Evolutionary conservation across 768 basidiomycete species (phyloP).

Genomic region (Termitomyces bulborhizus): DNA sequence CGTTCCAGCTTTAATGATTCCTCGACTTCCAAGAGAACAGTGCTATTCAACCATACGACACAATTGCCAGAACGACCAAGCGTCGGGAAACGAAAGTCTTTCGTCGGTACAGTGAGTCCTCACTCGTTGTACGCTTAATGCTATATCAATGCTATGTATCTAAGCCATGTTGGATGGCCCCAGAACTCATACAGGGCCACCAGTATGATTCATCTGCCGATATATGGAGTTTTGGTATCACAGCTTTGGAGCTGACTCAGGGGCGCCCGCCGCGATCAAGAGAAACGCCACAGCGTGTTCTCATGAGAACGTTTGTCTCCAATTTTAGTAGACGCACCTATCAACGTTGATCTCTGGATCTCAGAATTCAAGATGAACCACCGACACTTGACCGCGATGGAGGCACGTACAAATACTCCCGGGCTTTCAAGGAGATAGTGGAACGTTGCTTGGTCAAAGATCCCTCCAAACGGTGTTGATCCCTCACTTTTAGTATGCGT

Average conservation of each 20-base stretch:
- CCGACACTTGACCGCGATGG: conserved; percentile 73
- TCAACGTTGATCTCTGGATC: background rate
- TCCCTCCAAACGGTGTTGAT: conserved; percentile 59
- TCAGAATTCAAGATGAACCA: conserved; percentile 68
- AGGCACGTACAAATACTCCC: conserved; percentile 70
- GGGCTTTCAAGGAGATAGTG: conserved; percentile 77
- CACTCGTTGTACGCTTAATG: background rate
- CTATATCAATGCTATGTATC: background rate
- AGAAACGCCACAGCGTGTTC: conserved; percentile 65
- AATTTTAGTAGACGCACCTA: background rate
- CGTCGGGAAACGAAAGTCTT: conserved; percentile 80
- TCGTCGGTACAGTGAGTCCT: conserved; percentile 77
- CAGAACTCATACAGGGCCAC: conserved; percentile 82
- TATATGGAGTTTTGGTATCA: conserved; percentile 96
- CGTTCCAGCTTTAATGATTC: conserved; percentile 12
- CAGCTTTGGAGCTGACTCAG: conserved; percentile 84
- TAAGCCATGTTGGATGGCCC: conserved; percentile 95
- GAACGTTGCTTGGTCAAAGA: conserved; percentile 83
- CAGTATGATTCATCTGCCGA: conserved; percentile 85
- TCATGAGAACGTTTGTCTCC: conserved; percentile 59
- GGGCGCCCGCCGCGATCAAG: conserved; percentile 83
- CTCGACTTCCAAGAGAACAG: conserved; percentile 21
- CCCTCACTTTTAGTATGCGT: background rate
- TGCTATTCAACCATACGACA: conserved; percentile 28
- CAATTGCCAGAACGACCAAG: conserved; percentile 28